A percentile compares a stretch with the other conserved stretches of the same genome.
Conservation (phyloP, 1,139 yeast genomes). For the Debaryomyces coudertii region DNA sequence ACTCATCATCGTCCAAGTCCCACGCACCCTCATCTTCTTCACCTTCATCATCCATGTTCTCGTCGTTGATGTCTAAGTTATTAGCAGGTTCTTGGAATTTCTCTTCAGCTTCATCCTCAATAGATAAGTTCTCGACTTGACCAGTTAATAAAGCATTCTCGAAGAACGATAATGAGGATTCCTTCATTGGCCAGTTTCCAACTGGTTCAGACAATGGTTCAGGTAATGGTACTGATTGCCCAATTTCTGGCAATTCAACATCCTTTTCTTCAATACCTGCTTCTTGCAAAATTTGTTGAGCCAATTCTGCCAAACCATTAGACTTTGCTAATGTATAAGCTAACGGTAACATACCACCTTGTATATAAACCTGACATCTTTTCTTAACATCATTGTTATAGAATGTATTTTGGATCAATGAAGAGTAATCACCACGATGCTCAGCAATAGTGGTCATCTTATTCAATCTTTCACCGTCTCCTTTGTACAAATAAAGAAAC, state of each 20-base stretch:
- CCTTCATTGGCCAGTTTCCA: conserved; percentile 81
- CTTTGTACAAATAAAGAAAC: conserved; percentile 81
- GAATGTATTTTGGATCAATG: conserved; percentile 81
- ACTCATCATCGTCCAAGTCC: conserved; percentile 53
- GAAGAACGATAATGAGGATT: conserved; percentile 73
- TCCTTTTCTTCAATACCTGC: conserved; percentile 69
- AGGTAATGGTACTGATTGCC: conserved; percentile 46
- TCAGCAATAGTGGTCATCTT: conserved; percentile 93
- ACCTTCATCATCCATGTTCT: conserved; percentile 54
- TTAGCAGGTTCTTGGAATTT: conserved; percentile 21
- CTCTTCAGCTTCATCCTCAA: conserved; percentile 45
- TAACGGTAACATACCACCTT: conserved; percentile 81
- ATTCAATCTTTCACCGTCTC: conserved; percentile 71
- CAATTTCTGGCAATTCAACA: conserved; percentile 65
- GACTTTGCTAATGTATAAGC: conserved; percentile 94
- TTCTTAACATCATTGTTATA: conserved; percentile 76
- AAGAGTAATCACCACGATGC: conserved; percentile 78
- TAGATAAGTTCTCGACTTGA: conserved; percentile 64
- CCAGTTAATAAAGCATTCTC: conserved; percentile 80
- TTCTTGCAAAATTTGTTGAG: conserved; percentile 68
- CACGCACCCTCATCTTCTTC: conserved; percentile 61
- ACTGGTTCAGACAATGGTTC: conserved; percentile 49
- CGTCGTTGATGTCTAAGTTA: conserved; percentile 37
- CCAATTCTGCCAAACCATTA: conserved; percentile 77
- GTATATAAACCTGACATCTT: conserved; percentile 73